Conservation (phyloP, 345 rosid genomes). For the Pelargonium nanum region DNA sequence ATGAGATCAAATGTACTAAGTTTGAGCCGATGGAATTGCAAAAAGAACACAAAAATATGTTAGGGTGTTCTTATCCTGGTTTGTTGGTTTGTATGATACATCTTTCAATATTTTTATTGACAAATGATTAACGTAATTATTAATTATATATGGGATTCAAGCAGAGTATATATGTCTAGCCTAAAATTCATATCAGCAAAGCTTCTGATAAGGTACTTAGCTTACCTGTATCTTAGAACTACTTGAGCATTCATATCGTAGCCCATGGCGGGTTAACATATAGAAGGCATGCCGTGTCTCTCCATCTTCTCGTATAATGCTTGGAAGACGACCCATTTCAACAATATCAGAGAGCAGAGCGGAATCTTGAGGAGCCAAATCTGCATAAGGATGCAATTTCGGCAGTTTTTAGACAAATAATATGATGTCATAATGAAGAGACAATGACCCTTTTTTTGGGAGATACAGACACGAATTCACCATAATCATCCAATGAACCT, state of each 20-base stretch:
- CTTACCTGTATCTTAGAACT: conserved; percentile 60
- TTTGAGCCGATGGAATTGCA: no score
- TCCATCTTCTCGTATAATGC: conserved; percentile 55
- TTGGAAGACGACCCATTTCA: conserved; percentile 61
- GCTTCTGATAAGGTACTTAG: background rate
- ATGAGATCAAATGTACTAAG: no score
- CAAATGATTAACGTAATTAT: no score
- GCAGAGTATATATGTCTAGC: background rate
- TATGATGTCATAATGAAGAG: no score
- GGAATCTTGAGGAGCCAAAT: conserved; percentile 93
- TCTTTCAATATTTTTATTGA: no score
- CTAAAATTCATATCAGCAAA: background rate
- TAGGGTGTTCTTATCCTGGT: no score
- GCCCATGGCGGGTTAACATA: conserved; percentile 65
- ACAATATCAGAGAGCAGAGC: conserved; percentile 68
- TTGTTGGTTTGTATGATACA: background rate
- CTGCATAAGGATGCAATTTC: conserved; percentile 26
- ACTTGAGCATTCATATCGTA: conserved; percentile 75
- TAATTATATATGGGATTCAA: background rate
- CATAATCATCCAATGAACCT: no score
- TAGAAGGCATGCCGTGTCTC: conserved; percentile 51
- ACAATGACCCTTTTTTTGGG: no score
- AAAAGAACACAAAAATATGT: no score
- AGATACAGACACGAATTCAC: no score
- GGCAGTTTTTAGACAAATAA: background rate